Conservation (phyloP, 176 grass and related monocot genomes). For the Coix lacrymajobi region DNA sequence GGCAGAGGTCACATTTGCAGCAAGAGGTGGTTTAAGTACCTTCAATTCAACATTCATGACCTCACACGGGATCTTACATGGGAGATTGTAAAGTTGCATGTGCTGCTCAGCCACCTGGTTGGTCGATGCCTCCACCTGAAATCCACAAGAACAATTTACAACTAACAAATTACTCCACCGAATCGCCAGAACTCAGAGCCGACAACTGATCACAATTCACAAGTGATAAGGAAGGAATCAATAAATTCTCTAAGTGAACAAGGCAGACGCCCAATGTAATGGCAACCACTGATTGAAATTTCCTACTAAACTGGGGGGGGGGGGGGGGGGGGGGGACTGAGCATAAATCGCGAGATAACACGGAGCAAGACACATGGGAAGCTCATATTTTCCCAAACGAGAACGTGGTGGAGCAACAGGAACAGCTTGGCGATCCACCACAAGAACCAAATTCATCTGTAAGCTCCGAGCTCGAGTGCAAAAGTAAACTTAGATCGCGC, state of each 20-base stretch:
- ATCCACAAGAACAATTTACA: slow-evolving; percentile 1
- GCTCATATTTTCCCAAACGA: neutral
- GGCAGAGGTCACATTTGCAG: neutral
- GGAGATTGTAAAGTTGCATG: slow-evolving; percentile 72
- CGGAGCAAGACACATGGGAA: neutral
- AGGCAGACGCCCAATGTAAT: neutral
- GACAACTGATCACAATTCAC: neutral
- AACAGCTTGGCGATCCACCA: neutral
- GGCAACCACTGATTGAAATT: neutral
- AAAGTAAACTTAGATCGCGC: neutral
- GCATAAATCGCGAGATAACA: neutral
- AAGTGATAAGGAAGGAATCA: neutral
- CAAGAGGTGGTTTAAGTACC: slow-evolving; percentile 32
- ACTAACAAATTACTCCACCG: neutral
- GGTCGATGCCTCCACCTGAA: slow-evolving; percentile 89
- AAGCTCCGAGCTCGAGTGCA: neutral
- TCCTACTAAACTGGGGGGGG: neutral
- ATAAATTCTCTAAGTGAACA: neutral
- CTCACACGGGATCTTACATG: slow-evolving; percentile 78
- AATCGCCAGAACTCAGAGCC: neutral
- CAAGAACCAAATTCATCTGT: neutral
- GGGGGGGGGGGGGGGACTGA: too few relatives aligned
- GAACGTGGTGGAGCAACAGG: neutral
- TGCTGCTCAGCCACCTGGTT: slow-evolving; percentile 77
- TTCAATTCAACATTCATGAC: slow-evolving; percentile 85